Percentiles rank a stretch among this genome's conserved stretches.
Conservation (phyloP, 495 filamentous ascomycete genomes). For the Oidiodendron maius region DNA sequence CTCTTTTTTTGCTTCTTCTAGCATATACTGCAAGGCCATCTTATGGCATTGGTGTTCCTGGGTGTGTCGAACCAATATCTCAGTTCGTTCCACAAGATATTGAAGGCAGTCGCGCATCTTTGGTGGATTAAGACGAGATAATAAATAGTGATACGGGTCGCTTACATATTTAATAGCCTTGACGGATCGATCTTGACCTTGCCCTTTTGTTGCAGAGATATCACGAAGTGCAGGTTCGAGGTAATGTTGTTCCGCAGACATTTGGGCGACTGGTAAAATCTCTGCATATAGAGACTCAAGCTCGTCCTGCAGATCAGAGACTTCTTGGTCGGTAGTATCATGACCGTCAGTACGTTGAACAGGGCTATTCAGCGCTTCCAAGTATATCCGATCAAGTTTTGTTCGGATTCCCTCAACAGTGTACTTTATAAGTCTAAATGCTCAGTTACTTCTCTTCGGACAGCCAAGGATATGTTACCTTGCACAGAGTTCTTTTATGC, state of each 20-base stretch:
- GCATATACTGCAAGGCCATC: conserved; percentile 11
- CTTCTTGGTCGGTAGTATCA: conserved; percentile 11
- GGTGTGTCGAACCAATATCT: conserved; percentile 11
- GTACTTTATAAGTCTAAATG: conserved; percentile 31
- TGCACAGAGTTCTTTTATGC: conserved; percentile 36
- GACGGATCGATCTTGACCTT: conserved; percentile 27
- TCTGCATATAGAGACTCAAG: conserved; percentile 58
- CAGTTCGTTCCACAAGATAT: conserved; percentile 14
- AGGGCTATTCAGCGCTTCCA: conserved; percentile 29
- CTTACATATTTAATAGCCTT: conserved; percentile 37
- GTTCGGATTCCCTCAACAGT: conserved; percentile 40
- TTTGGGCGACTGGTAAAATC: conserved; percentile 55
- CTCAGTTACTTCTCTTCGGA: background rate
- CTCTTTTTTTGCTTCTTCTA: conserved; percentile 17
- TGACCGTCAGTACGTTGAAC: background rate
- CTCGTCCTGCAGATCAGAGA: conserved; percentile 43
- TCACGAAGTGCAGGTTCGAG: conserved; percentile 46
- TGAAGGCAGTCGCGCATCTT: conserved; percentile 22
- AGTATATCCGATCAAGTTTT: conserved; percentile 38
- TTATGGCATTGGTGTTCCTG: conserved; percentile 20
- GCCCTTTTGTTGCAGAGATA: conserved; percentile 30
- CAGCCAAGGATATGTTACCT: conserved; percentile 8
- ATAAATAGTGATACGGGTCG: background rate
- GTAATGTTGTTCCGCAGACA: conserved; percentile 55
- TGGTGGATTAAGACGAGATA: background rate